Evolutionary conservation across 2,329 filamentous ascomycete genomes (phyloP).

Genomic region (Acephala macrosclerotiorum): DNA sequence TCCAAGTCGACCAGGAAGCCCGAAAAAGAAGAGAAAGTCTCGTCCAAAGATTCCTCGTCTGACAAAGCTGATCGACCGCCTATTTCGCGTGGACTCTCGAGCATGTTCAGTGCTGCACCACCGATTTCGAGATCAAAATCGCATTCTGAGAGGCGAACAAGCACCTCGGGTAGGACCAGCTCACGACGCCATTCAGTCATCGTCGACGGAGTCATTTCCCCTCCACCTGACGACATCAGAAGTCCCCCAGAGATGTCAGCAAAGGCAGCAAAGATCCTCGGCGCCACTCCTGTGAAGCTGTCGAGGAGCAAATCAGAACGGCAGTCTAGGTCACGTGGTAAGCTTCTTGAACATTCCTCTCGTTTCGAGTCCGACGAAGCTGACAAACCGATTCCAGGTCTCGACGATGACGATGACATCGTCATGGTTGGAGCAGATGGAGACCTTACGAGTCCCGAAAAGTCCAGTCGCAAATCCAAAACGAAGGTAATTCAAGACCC

Average conservation of each 20-base stretch:
- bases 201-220: constrained; percentile 72
- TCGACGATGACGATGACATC: constrained; percentile 57
- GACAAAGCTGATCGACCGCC: constrained; percentile 56
- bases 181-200: constrained; percentile 76
- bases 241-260: constrained; percentile 64
- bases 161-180: constrained; percentile 60
- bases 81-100: constrained; percentile 58
- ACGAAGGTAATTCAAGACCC: constrained; percentile 50
- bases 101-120: constrained; percentile 73
- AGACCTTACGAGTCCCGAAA: constrained; percentile 54
- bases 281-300: constrained; percentile 55
- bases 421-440: constrained; percentile 55
- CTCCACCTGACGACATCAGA: constrained; percentile 70
- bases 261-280: constrained; percentile 85
- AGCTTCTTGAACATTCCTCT: constrained; percentile 24
- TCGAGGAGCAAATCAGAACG: constrained; percentile 54
- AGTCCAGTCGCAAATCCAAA: constrained; percentile 49
- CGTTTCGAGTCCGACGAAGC: constrained; percentile 15
- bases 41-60: constrained; percentile 75
- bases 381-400: constrained; percentile 34
- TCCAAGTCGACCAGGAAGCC: constrained; percentile 64
- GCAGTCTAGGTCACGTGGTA: constrained; percentile 55
- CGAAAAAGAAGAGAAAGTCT: constrained; percentile 68
- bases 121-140: constrained; percentile 75
- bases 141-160: constrained; percentile 67